A percentile compares a stretch with the other conserved stretches of the same genome.
Conservation (phyloP, 306 rosid species). For the Cucurbita maxima region DNA sequence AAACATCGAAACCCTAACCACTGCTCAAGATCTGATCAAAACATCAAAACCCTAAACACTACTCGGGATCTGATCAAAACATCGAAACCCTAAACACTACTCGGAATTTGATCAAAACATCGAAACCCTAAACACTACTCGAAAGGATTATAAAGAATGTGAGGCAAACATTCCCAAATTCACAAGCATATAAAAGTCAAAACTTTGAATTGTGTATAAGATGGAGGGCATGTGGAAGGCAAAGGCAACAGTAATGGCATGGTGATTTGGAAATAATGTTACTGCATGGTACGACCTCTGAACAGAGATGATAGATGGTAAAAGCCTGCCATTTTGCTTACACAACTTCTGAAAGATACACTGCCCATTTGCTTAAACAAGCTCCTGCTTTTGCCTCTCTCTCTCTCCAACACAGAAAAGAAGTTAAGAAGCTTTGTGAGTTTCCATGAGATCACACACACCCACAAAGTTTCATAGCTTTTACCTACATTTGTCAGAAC, state of each 20-base stretch:
- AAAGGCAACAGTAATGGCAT: neutral
- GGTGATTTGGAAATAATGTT: slow-evolving; percentile 40
- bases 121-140: too few relatives aligned
- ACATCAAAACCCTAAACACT: too few relatives aligned
- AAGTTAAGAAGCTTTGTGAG: neutral
- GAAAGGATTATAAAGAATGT: too few relatives aligned
- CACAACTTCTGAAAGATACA: slow-evolving; percentile 9
- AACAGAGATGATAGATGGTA: neutral
- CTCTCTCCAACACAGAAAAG: neutral
- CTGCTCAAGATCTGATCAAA: too few relatives aligned
- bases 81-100: too few relatives aligned
- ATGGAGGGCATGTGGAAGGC: too few relatives aligned
- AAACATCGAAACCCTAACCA: too few relatives aligned
- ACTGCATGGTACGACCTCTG: slow-evolving; percentile 22
- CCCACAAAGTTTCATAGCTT: slow-evolving; percentile 11
- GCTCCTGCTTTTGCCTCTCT: neutral
- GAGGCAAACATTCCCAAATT: too few relatives aligned
- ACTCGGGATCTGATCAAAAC: too few relatives aligned
- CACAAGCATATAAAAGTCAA: too few relatives aligned
- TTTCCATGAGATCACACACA: slow-evolving; percentile 2
- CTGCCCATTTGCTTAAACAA: slow-evolving; percentile 11
- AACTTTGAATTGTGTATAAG: too few relatives aligned
- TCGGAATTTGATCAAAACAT: too few relatives aligned
- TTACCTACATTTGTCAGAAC: slow-evolving; percentile 1
- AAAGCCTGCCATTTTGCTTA: slow-evolving; percentile 7